These are phyloP conservation scores for Podila minutissima DNA, from an alignment of 192 early-diverging fungal genomes.

Conservation along the genomic window DNA sequence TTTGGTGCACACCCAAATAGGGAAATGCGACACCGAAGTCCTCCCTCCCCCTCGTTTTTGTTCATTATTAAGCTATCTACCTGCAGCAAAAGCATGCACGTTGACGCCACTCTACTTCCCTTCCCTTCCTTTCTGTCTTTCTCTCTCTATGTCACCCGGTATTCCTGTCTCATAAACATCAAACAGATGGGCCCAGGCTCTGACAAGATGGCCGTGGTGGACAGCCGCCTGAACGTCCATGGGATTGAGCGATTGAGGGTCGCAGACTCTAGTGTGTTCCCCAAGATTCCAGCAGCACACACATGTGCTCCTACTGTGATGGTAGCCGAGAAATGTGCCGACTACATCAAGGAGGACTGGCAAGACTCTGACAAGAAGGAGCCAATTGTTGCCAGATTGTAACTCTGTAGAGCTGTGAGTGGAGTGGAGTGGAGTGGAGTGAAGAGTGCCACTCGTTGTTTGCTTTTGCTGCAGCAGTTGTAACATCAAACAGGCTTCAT, in stretches of 20 bases:
- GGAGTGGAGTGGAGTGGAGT: too few species aligned
- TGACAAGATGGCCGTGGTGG: conserved; percentile 29
- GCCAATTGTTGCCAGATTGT: neutral
- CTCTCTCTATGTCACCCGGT: neutral
- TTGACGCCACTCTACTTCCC: too few species aligned
- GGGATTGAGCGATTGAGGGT: conserved; percentile 29
- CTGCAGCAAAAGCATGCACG: too few species aligned
- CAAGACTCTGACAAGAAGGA: neutral
- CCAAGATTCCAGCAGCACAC: conserved; percentile 26
- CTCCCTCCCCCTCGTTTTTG: neutral
- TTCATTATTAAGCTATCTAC: too few species aligned
- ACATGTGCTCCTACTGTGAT: conserved; percentile 37
- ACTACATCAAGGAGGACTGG: conserved; percentile 41
- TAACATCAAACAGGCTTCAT: too few species aligned
- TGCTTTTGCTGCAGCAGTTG: too few species aligned
- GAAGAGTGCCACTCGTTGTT: too few species aligned
- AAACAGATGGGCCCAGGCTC: conserved; percentile 27
- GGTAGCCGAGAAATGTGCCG: conserved; percentile 32
- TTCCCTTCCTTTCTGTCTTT: neutral
- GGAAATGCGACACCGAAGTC: too few species aligned
- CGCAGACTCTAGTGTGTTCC: conserved; percentile 39
- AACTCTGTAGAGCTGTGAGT: neutral
- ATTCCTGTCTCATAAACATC: too few species aligned
- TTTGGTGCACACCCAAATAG: too few species aligned
- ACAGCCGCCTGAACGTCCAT: conserved; percentile 21